Evolutionary conservation across 108 stramenopile species (phyloP).

Genomic region (Pseudonitzschia pungens): DNA sequence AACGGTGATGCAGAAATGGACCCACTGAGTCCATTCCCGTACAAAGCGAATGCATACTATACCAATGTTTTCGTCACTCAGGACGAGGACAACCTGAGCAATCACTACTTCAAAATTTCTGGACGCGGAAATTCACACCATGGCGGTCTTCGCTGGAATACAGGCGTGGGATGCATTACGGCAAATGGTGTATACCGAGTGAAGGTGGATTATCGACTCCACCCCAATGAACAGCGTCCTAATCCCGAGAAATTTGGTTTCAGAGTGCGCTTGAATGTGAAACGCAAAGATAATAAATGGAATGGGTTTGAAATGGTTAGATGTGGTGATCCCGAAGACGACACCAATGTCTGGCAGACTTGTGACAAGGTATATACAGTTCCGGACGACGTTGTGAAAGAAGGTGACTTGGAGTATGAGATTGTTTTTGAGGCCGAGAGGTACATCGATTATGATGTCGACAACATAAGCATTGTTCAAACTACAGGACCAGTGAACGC

Average conservation of each 20-base stretch:
- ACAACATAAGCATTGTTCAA: conserved; percentile 1
- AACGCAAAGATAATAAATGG: neutral
- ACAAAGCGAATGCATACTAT: conserved; percentile 3
- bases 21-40: conserved; percentile 32
- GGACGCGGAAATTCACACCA: neutral
- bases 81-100: conserved; percentile 2
- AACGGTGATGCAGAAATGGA: conserved; percentile 53
- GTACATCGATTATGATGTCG: conserved; percentile 6
- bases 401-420: neutral
- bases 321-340: neutral
- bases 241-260: neutral
- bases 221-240: neutral
- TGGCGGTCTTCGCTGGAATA: conserved; percentile 6
- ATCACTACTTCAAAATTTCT: conserved; percentile 15
- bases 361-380: neutral
- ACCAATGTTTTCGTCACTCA: neutral
- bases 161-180: neutral
- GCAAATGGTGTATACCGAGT: conserved; percentile 5
- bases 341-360: neutral
- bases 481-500: neutral
- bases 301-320: neutral
- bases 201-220: conserved; percentile 9
- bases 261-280: neutral
- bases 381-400: neutral
- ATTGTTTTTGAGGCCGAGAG: neutral